Evolutionary conservation across 1,284 basidiomycete species (phyloP), one percentile per base, ranked within the genome.

Genomic region (Melampsora americana): DNA sequence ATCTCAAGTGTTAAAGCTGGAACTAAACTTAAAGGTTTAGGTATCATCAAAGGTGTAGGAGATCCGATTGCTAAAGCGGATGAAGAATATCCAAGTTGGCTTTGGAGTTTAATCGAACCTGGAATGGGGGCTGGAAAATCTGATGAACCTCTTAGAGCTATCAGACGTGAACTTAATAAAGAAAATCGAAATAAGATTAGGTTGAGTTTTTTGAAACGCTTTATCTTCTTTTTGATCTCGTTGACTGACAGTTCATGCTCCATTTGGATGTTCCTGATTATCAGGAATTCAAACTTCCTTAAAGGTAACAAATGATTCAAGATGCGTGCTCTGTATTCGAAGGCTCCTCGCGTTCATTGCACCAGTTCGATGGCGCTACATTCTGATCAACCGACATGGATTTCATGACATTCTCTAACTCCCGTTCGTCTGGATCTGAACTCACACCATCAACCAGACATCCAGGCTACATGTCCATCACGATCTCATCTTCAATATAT

Each of bases 11-110:
- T 75, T 44, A 50, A 64, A 32, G 72, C 79, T 32, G 82, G 82
- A 39, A 82, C 81, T 3, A 77, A 80, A 0, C 79, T 83, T 26
- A 79, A 79, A 42, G 82, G 82, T 23, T 78, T 82, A 2, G 80
- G 80, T 11, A 80, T 82, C 70, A 79, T 78, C 66, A 83, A 83
- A 59, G 81, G 82, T 78, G 79, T 80, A 42, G 77, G 80, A 0
- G 82, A 82, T 72, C 82, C 81, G n/a, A 77, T 83, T 2, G 82
- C 82, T 7, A 78, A 79, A 16, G 79, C 80, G 26, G 82, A 83
- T 72, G 61, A 77, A 39, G 78, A 80, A 64, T 83, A 83, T 66
- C 82, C 82, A 1, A 20, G 77, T 4, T 83, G 82, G 82, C 79
- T 83, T 9, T 83, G 81, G 79, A 80, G 79, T 48, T 79, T 82